phyloP scores from a whole-genome alignment of 2,329 filamentous ascomycete species.

The Aureobasidium pullulans region DNA sequence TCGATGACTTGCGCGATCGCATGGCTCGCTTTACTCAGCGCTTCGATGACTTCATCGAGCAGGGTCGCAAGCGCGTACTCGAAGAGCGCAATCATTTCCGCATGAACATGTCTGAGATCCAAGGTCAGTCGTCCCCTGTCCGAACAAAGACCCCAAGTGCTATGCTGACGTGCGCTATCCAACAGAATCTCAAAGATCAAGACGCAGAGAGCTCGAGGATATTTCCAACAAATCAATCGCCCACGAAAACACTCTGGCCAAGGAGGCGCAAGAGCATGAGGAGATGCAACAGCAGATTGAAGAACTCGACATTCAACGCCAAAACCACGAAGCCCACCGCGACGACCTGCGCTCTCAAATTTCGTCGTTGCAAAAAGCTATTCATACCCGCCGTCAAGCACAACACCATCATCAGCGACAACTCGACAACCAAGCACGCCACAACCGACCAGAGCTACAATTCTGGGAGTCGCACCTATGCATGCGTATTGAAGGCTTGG shows the following conservation, averaged over 20 bases:
- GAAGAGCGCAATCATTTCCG: conserved; percentile 93
- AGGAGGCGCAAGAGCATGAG: conserved; percentile 65
- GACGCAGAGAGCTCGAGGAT: conserved; percentile 80
- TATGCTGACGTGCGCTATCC: conserved; percentile 12
- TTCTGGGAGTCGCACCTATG: conserved; percentile 95
- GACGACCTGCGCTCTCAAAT: conserved; percentile 52
- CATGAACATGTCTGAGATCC: conserved; percentile 79
- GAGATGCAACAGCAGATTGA: conserved; percentile 56
- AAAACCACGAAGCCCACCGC: conserved; percentile 47
- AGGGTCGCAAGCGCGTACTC: conserved; percentile 77
- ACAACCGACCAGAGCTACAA: conserved; percentile 87
- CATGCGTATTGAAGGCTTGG: conserved; percentile 76
- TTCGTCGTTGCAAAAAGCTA: conserved; percentile 59
- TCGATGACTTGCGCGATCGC: conserved; percentile 88
- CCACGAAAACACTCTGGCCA: conserved; percentile 66
- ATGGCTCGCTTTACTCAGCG: conserved; percentile 87
- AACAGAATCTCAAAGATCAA: conserved; percentile 84
- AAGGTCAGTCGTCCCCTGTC: conserved; percentile 53
- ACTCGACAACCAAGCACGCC: conserved; percentile 73
- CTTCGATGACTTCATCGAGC: conserved; percentile 92
- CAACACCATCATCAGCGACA: conserved; percentile 65
- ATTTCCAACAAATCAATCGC: conserved; percentile 62
- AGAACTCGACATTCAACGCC: conserved; percentile 49
- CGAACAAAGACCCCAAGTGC: neutral
- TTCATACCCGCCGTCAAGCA: conserved; percentile 61